Evolutionary conservation across 176 grass and related monocot species (phyloP), one percentile per base, ranked within the genome.

Genomic region (Juncus inflexus): DNA sequence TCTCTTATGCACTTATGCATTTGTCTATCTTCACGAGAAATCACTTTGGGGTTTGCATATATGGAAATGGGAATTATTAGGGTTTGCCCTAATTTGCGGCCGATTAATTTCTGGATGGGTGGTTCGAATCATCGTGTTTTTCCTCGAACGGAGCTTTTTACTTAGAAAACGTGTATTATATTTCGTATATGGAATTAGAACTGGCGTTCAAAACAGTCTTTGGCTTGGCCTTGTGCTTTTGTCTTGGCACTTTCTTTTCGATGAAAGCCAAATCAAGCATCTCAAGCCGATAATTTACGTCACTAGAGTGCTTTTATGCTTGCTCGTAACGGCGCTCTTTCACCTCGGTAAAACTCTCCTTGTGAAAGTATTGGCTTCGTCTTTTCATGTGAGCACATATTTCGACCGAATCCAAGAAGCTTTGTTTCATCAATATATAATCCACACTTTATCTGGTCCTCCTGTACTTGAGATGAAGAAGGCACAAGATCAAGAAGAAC

Each of bases 331-430:
- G 19, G 74, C 84, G 3, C 70, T 91, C 14, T 51, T 97, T 36
- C 87, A 89, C 41, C 85, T 83, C 11, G 56, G 78, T 58, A 95
- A 95, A 73, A 90, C 88, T 0, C 58, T 97, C 75, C 63, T 97
- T 38, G 28, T 91, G 70, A 97, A 97, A 89, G 79, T 90, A 35
- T 69, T 92, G 58, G 89, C 89, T 0, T 95, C 90, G 0, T 90
- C 83, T 39, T 95, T 95, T 63, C 90, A 95, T 70, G 82, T 89
- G 38, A 86, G 80, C 4, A 79, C 90, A 16, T 95, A 86, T 56
- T 95, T 95, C 7, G 90, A 95, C 45, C 80, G 90, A 64, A 95
- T 95, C 47, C 90, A 90, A 50, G 86, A 95, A 45, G 86, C 90
- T 12, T 53, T 95, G 35, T 90, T 84, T 70, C 77, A 90, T 72